Base-by-base conservation (phyloP, 805 yeast species). In the Danielia reshetovae region DNA sequence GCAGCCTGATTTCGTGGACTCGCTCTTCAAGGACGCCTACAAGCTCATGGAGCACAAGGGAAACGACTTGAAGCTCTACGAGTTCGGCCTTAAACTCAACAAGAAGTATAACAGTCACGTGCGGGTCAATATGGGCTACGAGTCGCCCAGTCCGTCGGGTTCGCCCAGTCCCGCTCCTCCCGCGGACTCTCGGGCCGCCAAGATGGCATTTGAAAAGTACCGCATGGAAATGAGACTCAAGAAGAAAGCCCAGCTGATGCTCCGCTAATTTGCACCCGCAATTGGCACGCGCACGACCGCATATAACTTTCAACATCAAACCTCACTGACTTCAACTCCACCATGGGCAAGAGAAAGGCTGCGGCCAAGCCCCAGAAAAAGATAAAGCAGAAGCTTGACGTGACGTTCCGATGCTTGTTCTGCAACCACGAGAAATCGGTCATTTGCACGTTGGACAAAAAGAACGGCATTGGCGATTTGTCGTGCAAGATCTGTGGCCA, bases 341-440 rank as follows among this genome's bases (percentile, higher is more conserved):
- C 12, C 30, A 67, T 67, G 93, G 93, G 89, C 45, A 86, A 80
- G 60, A 72, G 95, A 70, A 88, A 85, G 67, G 78, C 90, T 23
- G 45, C 51, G 14, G 80, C 88, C 57, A 84, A 82, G 47, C 96
- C 96, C 48, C 79, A 68, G 18, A 84, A 83, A 60, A 81, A 75
- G 58, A 63, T 85, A 46, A 87, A 84, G 45, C 93, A 83, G 52
- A 82, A 58, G 34, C 70, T 89, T 45, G 95, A 87, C 38, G 77
- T 87, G 3, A 75, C 84, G 39, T 89, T 89, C 66, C 80, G 90
- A 32, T 90, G 98, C 64, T 67, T 93, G 36, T 90, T 90, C 60
- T 90, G 98, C 62, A 90, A 90, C 60, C 97, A 90, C 63, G 97
- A 90, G 55, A 81, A 82, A 49, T 82, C 96, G 2, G 95, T 90